Evolutionary conservation across 23 red algal genomes (phyloP), one percentile per base, ranked within the genome.

Genomic region (Rhodosorus marinus): DNA sequence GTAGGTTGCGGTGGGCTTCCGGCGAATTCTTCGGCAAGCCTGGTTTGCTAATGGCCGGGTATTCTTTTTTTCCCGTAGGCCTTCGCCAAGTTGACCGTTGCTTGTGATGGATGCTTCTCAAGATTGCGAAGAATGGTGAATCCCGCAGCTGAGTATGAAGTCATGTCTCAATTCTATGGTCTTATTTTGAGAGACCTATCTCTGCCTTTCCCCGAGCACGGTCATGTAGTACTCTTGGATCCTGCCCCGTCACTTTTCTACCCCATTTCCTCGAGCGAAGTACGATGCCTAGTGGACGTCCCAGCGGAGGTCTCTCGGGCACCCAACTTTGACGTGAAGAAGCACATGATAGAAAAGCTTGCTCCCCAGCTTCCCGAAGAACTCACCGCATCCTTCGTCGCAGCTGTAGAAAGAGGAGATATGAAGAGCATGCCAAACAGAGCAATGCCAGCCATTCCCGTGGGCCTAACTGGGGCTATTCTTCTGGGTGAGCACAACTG

Each of bases 221-320:
- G 90, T 47, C 90, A 98, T 36, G 90, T 98, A 2, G 75, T 98
- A 3, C 59, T 98, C n/a, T 67, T 70, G 1, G 72, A 98, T 40
- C 77, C 71, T 17, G 67, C 79, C 7, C 90, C 90, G 0, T 72
- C 81, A 1, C 75, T 98, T 6, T 98, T 98, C 49, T 98, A 98
- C 66, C 78, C 52, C 6, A 81, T 98, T 28, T 85, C 78, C 20
- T 72, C 61, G 21, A 67, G 49, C 41, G 72, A 85, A 31, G 81
- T 86, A 28, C 76, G 90, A 19, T 98, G 90, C 54, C 75, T 98
- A 1, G 79, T 98, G 30, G 90, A 98, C 63, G 66, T 98, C 27
- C 77, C 87, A 0, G 45, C 51, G 6, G 45, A 45, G 25, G 47
- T 58, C 7, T 35, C 15, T 6, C 8, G 15, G 14, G 27, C 6